A percentile compares a stretch with the other conserved stretches of the same genome.
Evolutionary conservation across 2,329 filamentous ascomycete species (phyloP).

Genomic region (Aureobasidium namibiae): DNA sequence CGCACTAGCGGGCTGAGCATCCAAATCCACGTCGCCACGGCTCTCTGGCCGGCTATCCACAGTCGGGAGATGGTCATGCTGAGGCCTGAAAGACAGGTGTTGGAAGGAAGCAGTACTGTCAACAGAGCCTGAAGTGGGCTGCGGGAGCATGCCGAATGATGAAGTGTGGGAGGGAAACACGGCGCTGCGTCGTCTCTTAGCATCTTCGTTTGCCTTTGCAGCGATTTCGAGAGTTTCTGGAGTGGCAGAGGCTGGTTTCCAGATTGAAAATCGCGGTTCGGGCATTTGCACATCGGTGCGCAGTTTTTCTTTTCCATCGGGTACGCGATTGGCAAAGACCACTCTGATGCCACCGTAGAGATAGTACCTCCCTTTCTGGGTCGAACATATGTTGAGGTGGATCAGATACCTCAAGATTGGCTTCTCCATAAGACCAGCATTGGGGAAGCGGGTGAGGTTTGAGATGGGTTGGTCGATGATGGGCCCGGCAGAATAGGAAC

Average conservation of each 20-base stretch:
- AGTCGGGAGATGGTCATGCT: background rate
- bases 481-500: constrained; percentile 81
- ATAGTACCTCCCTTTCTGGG: constrained; percentile 74
- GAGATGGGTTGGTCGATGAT: constrained; percentile 63
- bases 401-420: constrained; percentile 82
- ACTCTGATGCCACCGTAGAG: constrained; percentile 88
- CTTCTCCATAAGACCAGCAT: constrained; percentile 48
- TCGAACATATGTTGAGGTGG: constrained; percentile 87
- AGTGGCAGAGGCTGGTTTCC: constrained; percentile 52
- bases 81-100: background rate
- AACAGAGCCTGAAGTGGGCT: background rate
- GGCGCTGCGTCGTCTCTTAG: constrained; percentile 25
- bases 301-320: constrained; percentile 88
- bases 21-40: background rate
- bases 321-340: constrained; percentile 92
- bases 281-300: constrained; percentile 83
- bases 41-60: background rate
- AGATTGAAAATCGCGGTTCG: constrained; percentile 76
- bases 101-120: background rate
- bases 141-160: background rate
- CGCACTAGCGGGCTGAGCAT: background rate
- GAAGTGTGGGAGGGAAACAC: background rate
- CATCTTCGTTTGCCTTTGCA: constrained; percentile 18
- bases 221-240: background rate
- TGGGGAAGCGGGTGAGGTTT: constrained; percentile 39